phyloP scores from a whole-genome alignment of 1,139 yeast genomes.

The Tardiomyces depauwii region DNA sequence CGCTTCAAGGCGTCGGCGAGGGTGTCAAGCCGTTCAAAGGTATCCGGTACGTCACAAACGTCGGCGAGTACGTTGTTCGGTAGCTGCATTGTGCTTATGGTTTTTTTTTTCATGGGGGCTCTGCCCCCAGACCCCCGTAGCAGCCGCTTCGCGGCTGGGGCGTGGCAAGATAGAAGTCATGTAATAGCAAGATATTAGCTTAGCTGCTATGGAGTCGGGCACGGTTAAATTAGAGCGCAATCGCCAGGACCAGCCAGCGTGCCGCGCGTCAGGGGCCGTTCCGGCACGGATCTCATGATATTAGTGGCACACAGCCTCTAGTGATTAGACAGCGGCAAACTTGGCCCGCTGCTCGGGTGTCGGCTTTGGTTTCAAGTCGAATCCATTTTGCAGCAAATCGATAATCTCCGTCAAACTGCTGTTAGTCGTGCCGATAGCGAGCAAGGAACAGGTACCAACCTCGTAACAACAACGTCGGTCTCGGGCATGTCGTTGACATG shows the following conservation, averaged over 20 bases:
- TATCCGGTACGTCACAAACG: constrained; percentile 64
- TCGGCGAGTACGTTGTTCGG: constrained; percentile 50
- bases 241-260: too few species aligned
- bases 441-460: too few species aligned
- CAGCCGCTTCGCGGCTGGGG: too few species aligned
- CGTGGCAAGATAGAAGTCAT: too few species aligned
- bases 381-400: constrained; percentile 27
- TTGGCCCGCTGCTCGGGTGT: constrained; percentile 3
- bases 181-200: too few species aligned
- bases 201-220: too few species aligned
- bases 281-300: too few species aligned
- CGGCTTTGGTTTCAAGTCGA: constrained; percentile 15
- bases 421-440: not conserved
- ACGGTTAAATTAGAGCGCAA: too few species aligned
- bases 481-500: constrained; percentile 27
- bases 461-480: constrained; percentile 33
- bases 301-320: too few species aligned
- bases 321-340: not conserved
- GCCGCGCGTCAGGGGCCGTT: too few species aligned
- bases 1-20: constrained; percentile 48
- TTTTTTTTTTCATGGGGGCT: not conserved
- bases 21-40: constrained; percentile 81
- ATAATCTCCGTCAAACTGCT: constrained; percentile 32
- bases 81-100: constrained; percentile 9
- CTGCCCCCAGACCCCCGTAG: too few species aligned